Conservation (phyloP, 2,329 filamentous ascomycete genomes). For the Diaporthe ampelina region DNA sequence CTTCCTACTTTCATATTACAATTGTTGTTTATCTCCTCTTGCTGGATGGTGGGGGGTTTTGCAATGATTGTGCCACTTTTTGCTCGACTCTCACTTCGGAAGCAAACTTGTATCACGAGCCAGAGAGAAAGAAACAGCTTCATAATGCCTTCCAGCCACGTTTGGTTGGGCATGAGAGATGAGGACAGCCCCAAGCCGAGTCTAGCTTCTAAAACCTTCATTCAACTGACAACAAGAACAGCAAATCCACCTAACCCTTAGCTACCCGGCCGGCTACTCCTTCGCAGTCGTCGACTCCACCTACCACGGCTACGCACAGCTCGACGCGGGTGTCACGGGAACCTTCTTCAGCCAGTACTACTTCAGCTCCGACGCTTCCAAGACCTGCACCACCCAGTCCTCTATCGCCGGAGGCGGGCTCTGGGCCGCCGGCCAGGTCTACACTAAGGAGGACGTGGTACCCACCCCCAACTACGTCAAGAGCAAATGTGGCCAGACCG, state of each 20-base stretch:
- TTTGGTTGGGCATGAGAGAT: neutral
- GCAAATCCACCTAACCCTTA: slow-evolving; percentile 59
- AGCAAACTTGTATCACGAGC: neutral
- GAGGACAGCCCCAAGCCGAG: neutral
- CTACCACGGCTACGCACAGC: slow-evolving; percentile 64
- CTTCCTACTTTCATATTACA: neutral
- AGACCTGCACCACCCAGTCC: slow-evolving; percentile 60
- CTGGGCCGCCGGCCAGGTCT: slow-evolving; percentile 59
- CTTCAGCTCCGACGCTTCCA: slow-evolving; percentile 60
- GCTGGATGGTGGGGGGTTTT: no score
- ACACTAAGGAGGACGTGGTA: slow-evolving; percentile 61
- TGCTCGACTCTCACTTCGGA: neutral
- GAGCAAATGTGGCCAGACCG: slow-evolving; percentile 59
- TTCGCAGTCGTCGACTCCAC: slow-evolving; percentile 61
- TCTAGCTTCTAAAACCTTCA: accelerated
- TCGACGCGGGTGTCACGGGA: slow-evolving; percentile 59
- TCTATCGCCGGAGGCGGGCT: slow-evolving; percentile 58
- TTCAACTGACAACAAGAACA: neutral
- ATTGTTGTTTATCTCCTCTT: neutral
- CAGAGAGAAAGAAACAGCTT: neutral
- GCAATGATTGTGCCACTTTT: neutral
- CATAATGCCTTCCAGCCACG: neutral
- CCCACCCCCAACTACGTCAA: slow-evolving; percentile 60
- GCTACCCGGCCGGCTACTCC: slow-evolving; percentile 62
- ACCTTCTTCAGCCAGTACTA: slow-evolving; percentile 63